Evolutionary conservation across 106 monocot species (phyloP), one percentile per base, ranked within the genome.

Genomic region (Hemerocallis citrina): DNA sequence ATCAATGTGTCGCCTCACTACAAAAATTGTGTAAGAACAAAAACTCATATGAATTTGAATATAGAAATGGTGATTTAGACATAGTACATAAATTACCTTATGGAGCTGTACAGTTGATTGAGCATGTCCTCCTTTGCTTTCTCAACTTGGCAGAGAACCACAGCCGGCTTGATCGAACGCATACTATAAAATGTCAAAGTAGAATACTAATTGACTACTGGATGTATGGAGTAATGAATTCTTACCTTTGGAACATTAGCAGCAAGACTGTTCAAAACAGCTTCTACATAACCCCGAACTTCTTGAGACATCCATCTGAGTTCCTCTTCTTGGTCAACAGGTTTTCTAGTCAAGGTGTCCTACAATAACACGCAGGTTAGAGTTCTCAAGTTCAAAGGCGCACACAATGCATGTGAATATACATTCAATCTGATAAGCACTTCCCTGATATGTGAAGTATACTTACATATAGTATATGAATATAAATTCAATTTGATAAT

Each of bases 71-170:
- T 52, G 36, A 5, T 14, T 34, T 24, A 5, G 22, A 64, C 34
- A 31, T 34, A 41, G 49, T 21, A 34, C 3, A 39, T 33, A 57
- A 56, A 61, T 36, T 64, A 95, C 95, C 95, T 95, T 49, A 95
- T 50, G 45, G 89, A 80, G 41, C 82, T 95, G 64, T 95, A 95
- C 44, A 95, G 52, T 64, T 95, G 95, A 86, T 95, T 95, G 49
- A 95, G 78, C 95, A 95, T 95, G 37, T 95, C 95, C 61, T 95
- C 95, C 76, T 95, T 95, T 48, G 95, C 90, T 69, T 95, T 95
- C 62, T 95, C 95, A 11, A 95, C 95, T 85, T 90, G 86, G 62
- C 95, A 95, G 48, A 90, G 83, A 20, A 95, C 86, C 59, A 90
- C 84, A 30, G 94, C 94, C 94, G 89, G 74, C 41, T 50, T 47